A percentile compares a stretch with the other conserved stretches of the same genome.
These are phyloP conservation scores for Tricholoma saponaceum DNA, from an alignment of 768 basidiomycete genomes.

Conservation along the genomic window DNA sequence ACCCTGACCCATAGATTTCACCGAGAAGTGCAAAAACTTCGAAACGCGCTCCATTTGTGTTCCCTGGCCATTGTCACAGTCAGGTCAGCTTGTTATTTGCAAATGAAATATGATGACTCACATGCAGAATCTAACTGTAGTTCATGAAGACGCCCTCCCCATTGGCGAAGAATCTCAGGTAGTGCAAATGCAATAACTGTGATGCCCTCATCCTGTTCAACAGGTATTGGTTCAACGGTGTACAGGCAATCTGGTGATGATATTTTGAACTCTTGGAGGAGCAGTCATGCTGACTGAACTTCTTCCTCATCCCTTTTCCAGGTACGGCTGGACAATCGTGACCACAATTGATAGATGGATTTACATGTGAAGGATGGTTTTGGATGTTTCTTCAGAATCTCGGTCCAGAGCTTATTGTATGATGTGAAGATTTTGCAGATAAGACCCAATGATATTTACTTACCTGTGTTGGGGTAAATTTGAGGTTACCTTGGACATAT, in stretches of 20 bases:
- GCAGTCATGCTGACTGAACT: neutral
- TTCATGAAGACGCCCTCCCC: constrained; percentile 20
- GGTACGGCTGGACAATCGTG: neutral
- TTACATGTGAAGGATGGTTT: neutral
- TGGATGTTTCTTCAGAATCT: neutral
- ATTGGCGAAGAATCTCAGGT: constrained; percentile 17
- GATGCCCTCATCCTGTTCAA: constrained; percentile 7
- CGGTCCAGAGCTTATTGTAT: neutral
- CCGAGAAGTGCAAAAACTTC: neutral
- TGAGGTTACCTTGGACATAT: neutral
- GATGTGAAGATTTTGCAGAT: neutral
- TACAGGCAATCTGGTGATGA: neutral
- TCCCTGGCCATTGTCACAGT: neutral
- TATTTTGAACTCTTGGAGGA: neutral
- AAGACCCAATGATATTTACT: neutral
- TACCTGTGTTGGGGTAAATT: neutral
- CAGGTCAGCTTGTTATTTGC: no score
- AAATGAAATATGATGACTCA: no score
- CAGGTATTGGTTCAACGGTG: neutral
- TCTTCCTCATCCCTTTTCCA: neutral
- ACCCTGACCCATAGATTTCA: neutral
- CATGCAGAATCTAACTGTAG: constrained; percentile 18
- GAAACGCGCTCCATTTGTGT: neutral
- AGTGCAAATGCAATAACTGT: constrained; percentile 23
- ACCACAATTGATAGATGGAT: neutral